A percentile compares a stretch with the other conserved stretches of the same genome.
phyloP scores from a whole-genome alignment of 768 basidiomycete species.

The Mycena sanguinolenta region DNA sequence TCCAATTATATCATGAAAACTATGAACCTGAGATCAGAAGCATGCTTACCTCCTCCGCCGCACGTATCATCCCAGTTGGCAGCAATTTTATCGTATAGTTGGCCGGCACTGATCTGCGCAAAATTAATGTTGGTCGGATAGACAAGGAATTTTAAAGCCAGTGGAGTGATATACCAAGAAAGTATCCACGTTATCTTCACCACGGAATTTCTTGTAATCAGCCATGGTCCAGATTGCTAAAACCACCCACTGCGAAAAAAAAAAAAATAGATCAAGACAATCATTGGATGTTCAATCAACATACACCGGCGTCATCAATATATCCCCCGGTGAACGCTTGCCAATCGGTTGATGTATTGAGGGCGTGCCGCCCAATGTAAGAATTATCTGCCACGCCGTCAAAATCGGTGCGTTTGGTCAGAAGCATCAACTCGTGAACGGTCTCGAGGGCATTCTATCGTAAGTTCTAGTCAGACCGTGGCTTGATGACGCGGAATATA shows the following conservation, averaged over 20 bases:
- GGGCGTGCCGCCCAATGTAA: slow-evolving; percentile 48
- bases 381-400: slow-evolving; percentile 46
- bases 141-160: neutral
- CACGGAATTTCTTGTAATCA: slow-evolving; percentile 51
- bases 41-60: slow-evolving; percentile 49
- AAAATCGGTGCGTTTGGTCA: slow-evolving; percentile 44
- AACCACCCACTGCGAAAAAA: slow-evolving; percentile 51
- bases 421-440: slow-evolving; percentile 57
- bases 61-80: slow-evolving; percentile 51
- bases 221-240: slow-evolving; percentile 54
- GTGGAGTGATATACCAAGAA: slow-evolving; percentile 19
- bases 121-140: neutral
- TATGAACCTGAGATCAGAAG: neutral
- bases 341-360: slow-evolving; percentile 48
- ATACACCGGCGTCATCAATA: slow-evolving; percentile 55
- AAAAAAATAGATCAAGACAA: neutral
- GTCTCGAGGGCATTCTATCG: slow-evolving; percentile 55
- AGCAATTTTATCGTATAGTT: slow-evolving; percentile 53
- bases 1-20: neutral
- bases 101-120: slow-evolving; percentile 47
- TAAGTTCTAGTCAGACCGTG: neutral
- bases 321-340: slow-evolving; percentile 46
- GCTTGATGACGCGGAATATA: neutral
- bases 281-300: slow-evolving; percentile 4
- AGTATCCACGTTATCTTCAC: slow-evolving; percentile 32